Evolutionary conservation across 768 basidiomycete species (phyloP).

Genomic region (Dacryopinax primogenitus): DNA sequence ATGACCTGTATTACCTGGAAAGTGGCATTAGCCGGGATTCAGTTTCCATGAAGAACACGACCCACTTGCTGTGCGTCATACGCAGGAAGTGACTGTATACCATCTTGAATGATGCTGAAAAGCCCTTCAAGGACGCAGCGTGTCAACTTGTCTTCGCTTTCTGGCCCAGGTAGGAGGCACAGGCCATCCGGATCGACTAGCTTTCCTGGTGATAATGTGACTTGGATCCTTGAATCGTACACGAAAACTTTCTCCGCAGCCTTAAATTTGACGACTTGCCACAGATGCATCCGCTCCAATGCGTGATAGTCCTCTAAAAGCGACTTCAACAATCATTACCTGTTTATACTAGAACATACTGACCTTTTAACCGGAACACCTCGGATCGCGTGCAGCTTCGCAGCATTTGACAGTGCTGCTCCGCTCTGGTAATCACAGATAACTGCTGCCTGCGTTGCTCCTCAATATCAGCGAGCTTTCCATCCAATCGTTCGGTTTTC

Average conservation of each 20-base stretch:
- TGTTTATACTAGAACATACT: background rate
- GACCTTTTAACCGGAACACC: conserved; percentile 18
- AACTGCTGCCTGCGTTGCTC: conserved; percentile 5
- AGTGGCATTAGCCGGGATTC: background rate
- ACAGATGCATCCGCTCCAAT: conserved; percentile 19
- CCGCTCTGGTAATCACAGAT: conserved; percentile 4
- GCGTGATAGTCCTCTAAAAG: conserved; percentile 18
- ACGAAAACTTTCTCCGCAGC: conserved; percentile 8
- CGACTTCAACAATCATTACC: background rate
- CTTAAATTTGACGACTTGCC: conserved; percentile 15
- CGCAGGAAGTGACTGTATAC: background rate
- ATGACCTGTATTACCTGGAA: background rate
- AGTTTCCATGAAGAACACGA: background rate
- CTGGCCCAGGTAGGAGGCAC: background rate
- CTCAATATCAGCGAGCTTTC: conserved; percentile 15
- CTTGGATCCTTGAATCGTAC: conserved; percentile 4
- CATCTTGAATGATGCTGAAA: background rate
- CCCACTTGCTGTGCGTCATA: background rate
- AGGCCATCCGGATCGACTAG: background rate
- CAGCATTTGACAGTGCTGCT: conserved; percentile 12
- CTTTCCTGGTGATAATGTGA: background rate
- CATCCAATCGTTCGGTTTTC: conserved; percentile 10
- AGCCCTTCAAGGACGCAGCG: background rate
- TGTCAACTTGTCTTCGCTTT: background rate
- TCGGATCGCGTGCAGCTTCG: conserved; percentile 18